A percentile compares a stretch with the other conserved stretches of the same genome.
Evolutionary conservation across 345 rosid genomes (phyloP).

Genomic region (Melastoma malabathricum): DNA sequence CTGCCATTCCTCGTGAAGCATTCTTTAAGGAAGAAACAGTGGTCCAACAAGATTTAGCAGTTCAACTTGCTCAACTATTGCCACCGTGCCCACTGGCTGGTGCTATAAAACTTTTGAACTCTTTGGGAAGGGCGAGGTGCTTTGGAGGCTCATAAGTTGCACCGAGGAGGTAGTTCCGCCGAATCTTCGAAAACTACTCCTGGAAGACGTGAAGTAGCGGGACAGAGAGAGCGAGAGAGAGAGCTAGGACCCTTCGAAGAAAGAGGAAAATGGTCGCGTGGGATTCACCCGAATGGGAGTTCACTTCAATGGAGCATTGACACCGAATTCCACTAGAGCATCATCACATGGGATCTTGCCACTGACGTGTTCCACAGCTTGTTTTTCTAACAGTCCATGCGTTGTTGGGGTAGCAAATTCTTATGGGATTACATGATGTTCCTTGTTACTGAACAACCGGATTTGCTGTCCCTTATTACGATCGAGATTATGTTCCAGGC

Average conservation of each 20-base stretch:
- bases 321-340: slow-evolving; percentile 5
- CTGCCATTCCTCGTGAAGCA: slow-evolving; percentile 3
- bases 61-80: slow-evolving; percentile 8
- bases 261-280: slow-evolving; percentile 7
- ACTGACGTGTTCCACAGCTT: slow-evolving; percentile 3
- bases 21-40: slow-evolving; percentile 2
- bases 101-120: background rate
- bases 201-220: background rate
- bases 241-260: slow-evolving; percentile 2
- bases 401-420: slow-evolving; percentile 4
- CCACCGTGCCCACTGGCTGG: slow-evolving; percentile 4
- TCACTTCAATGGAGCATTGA: slow-evolving; percentile 3
- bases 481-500: background rate
- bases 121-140: slow-evolving; percentile 1
- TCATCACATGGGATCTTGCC: slow-evolving; percentile 8
- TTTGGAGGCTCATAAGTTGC: background rate
- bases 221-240: slow-evolving; percentile 4
- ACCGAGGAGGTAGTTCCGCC: background rate
- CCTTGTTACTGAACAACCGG: background rate
- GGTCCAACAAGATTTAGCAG: slow-evolving; percentile 1
- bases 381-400: background rate
- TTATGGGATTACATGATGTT: slow-evolving; percentile 12
- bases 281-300: background rate
- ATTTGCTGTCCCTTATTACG: slow-evolving; percentile 1
- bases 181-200: slow-evolving; percentile 2